Evolutionary conservation across 306 rosid genomes (phyloP).

Genomic region (Calophaca sinica): DNA sequence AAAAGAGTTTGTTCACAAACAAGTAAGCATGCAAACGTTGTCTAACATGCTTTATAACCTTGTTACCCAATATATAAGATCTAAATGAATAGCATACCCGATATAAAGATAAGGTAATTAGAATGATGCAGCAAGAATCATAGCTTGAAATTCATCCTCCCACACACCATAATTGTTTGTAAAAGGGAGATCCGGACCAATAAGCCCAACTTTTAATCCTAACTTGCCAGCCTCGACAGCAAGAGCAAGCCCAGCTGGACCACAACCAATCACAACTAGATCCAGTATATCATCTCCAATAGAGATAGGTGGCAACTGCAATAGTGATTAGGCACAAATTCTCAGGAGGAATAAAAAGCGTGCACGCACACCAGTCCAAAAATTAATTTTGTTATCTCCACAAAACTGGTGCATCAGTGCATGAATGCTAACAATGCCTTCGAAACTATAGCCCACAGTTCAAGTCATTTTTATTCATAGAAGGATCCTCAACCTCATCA

Average conservation of each 20-base stretch:
- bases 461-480: background rate
- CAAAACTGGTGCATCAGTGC: constrained; percentile 10
- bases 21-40: background rate
- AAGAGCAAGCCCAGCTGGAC: constrained; percentile 99
- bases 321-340: constrained; percentile 21
- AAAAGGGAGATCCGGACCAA: constrained; percentile 97
- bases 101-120: constrained; percentile 15
- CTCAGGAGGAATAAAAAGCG: constrained; percentile 7
- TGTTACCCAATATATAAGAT: constrained; percentile 8
- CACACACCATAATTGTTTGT: constrained; percentile 97
- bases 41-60: constrained; percentile 8
- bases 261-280: constrained; percentile 97
- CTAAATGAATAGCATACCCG: constrained; percentile 6
- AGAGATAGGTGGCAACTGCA: constrained; percentile 80
- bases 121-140: constrained; percentile 33
- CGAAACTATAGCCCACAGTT: background rate
- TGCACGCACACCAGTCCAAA: background rate
- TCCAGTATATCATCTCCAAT: constrained; percentile 69
- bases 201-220: constrained; percentile 91
- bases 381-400: constrained; percentile 12
- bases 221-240: constrained; percentile 94
- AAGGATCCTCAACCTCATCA: constrained; percentile 8
- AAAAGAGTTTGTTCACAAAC: background rate
- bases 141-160: constrained; percentile 98
- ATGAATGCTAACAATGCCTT: constrained; percentile 27